Evolutionary conservation across 345 rosid species (phyloP).

Genomic region (Rubroshorea leprosula): DNA sequence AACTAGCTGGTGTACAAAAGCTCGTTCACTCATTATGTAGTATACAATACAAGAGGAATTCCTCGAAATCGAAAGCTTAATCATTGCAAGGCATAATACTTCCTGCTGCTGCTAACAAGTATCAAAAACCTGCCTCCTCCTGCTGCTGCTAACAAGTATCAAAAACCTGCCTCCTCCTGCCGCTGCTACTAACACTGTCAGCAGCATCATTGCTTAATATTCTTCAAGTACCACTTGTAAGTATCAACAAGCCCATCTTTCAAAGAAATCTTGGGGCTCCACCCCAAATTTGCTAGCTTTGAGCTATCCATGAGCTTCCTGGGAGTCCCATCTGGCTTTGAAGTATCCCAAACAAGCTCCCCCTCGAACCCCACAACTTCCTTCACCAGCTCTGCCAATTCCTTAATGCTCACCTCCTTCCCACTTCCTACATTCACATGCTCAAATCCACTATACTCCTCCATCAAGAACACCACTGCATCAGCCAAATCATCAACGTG

Average conservation of each 20-base stretch:
- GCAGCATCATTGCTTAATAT: slow-evolving; percentile 35
- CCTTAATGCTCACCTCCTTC: slow-evolving; percentile 83
- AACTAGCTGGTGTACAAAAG: too few species aligned
- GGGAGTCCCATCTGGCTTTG: slow-evolving; percentile 91
- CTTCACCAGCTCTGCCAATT: slow-evolving; percentile 84
- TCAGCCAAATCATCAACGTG: slow-evolving; percentile 97
- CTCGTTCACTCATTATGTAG: too few species aligned
- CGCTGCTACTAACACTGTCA: background rate
- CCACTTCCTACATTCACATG: slow-evolving; percentile 94
- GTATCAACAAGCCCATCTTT: slow-evolving; percentile 79
- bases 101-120: too few species aligned
- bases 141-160: too few species aligned
- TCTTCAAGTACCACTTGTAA: slow-evolving; percentile 84
- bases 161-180: background rate
- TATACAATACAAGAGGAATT: too few species aligned
- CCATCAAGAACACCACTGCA: slow-evolving; percentile 78
- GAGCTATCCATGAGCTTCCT: slow-evolving; percentile 97
- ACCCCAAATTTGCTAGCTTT: slow-evolving; percentile 66
- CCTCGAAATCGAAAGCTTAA: too few species aligned
- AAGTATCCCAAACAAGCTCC: slow-evolving; percentile 73
- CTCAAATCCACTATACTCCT: slow-evolving; percentile 61
- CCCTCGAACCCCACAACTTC: slow-evolving; percentile 88
- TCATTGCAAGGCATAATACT: too few species aligned
- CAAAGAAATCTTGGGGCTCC: slow-evolving; percentile 65
- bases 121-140: background rate